Evolutionary conservation across 2,329 filamentous ascomycete genomes (phyloP), one percentile per base, ranked within the genome.

Genomic region (Beauveria pseudobassiana): DNA sequence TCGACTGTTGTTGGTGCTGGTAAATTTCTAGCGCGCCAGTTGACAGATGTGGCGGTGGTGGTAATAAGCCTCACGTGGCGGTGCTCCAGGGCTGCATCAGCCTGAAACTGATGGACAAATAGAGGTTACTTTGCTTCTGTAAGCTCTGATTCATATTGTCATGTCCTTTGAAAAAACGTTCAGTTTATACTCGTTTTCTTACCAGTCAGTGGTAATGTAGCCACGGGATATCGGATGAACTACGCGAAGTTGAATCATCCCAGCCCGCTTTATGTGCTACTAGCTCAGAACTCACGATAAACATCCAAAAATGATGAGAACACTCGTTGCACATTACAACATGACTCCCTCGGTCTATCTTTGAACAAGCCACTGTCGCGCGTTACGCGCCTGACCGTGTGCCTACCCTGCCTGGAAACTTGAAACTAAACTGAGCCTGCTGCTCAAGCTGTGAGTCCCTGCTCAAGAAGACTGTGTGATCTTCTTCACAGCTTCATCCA

Each of bases 401-500:
- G 10, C 12, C 34, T 53, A 53, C 34, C 51, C 51, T 53, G 18
- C 12, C 26, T 40, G 14, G 14, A 18, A 42, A 7, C 12, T 16
- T 38, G 24, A 52, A 40, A 14, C 3, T 40, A 3, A 51, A 22
- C 22, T 3, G 14, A 40, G 51, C 51, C 3, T 54, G 38, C 9
- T 6, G 5, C n/a, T 10, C 20, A 20, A 6, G 10, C 20, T 18
- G 7, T n/a, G 12, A 20, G 22, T 45, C 2, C 18, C 20, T 34
- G 5, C 26, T 20, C 9, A 48, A 7, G 43, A 16, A 34, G n/a
- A 24, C 14, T 43, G 26, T 9, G 58, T 5, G 3, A 78, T 76
- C 57, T 65, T 65, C 16, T 72, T 70, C 0, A 86, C 75, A 3
- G 86, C 84, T 64, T 87, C 78, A 62, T 85, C 82, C 30, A 90